These are phyloP conservation scores for Xylaria palmicola DNA, from an alignment of 495 filamentous ascomycete genomes.

Conservation along the genomic window DNA sequence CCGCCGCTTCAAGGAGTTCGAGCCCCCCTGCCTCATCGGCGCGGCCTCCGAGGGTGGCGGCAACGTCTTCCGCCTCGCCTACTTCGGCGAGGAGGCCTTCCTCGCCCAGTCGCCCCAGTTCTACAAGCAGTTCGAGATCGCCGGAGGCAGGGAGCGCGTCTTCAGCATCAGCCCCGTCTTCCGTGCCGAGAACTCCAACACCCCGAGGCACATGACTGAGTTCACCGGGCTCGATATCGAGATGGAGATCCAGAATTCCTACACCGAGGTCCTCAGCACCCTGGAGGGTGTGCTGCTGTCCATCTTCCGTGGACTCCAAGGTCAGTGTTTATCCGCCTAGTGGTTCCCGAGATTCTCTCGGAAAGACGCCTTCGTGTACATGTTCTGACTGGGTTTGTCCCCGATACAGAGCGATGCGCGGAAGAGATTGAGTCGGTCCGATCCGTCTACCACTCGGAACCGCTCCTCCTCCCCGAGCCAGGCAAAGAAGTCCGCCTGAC, in stretches of 20 bases:
- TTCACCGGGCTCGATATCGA: constrained; percentile 97
- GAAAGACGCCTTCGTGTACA: background rate
- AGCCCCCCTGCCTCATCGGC: constrained; percentile 84
- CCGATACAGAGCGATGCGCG: constrained; percentile 50
- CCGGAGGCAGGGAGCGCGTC: constrained; percentile 84
- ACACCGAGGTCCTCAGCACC: constrained; percentile 79
- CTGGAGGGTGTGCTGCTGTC: constrained; percentile 83
- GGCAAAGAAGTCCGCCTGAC: constrained; percentile 80
- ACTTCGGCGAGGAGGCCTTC: constrained; percentile 83
- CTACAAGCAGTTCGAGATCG: constrained; percentile 96
- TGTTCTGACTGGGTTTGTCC: background rate
- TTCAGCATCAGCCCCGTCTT: constrained; percentile 91
- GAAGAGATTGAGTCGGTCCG: constrained; percentile 65
- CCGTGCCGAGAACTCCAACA: constrained; percentile 95
- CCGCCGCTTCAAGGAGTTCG: constrained; percentile 80
- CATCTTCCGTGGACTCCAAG: constrained; percentile 78
- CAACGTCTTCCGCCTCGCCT: constrained; percentile 88
- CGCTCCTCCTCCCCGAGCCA: constrained; percentile 46
- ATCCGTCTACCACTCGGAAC: constrained; percentile 54
- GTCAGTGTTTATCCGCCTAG: constrained; percentile 37
- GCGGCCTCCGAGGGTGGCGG: constrained; percentile 92
- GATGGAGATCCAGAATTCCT: constrained; percentile 88
- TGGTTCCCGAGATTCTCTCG: constrained; percentile 13
- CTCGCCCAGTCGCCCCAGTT: constrained; percentile 86
- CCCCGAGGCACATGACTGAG: constrained; percentile 91